Percentiles rank a stretch among this genome's conserved stretches.
phyloP scores from a whole-genome alignment of 2,329 filamentous ascomycete genomes.

The Orbilia javanica region DNA sequence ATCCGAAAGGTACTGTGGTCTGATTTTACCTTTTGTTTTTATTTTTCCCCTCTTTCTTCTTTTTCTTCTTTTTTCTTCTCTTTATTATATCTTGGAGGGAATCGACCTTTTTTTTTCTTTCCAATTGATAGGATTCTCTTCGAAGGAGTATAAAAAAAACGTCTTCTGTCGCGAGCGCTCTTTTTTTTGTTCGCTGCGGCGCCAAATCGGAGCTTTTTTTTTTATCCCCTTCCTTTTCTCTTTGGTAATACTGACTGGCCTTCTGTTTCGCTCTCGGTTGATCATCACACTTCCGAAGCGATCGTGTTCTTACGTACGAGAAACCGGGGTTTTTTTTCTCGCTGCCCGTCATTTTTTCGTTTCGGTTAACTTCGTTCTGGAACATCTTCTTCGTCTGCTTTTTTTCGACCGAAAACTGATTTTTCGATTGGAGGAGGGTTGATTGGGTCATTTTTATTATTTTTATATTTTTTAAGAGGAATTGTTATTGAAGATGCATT shows the following conservation, averaged over 20 bases:
- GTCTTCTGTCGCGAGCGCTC: too few relatives aligned
- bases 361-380: neutral
- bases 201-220: constrained; percentile 3
- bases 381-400: too few relatives aligned
- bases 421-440: too few relatives aligned
- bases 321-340: constrained; percentile 4
- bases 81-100: neutral
- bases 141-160: too few relatives aligned
- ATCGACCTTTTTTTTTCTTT: neutral
- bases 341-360: too few relatives aligned
- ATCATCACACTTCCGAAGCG: constrained; percentile 11
- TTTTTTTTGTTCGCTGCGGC: too few relatives aligned
- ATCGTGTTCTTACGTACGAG: constrained; percentile 34
- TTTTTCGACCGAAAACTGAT: too few relatives aligned
- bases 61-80: neutral
- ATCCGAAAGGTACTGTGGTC: neutral
- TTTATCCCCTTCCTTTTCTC: too few relatives aligned
- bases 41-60: neutral
- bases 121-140: neutral
- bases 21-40: neutral
- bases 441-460: too few relatives aligned
- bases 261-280: neutral
- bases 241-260: too few relatives aligned
- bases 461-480: neutral
- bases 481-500: constrained; percentile 53